Evolutionary conservation across 768 basidiomycete genomes (phyloP).

Genomic region (Suillus discolor): DNA sequence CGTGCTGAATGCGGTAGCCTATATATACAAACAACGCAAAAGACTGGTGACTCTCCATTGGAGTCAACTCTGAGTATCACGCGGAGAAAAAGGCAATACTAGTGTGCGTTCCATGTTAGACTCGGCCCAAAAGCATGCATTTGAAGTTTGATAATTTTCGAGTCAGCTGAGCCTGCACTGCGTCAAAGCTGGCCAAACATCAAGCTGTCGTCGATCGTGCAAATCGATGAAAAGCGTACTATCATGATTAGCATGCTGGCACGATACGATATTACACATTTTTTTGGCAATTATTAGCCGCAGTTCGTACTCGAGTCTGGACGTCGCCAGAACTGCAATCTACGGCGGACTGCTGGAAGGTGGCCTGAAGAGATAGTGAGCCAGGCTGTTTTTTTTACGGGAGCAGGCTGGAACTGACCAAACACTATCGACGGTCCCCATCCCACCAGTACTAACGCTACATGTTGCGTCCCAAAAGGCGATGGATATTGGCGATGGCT

Average conservation of each 20-base stretch:
- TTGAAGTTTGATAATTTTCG: no score
- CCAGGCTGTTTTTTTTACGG: not conserved
- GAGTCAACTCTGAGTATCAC: not conserved
- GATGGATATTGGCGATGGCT: slow-evolving; percentile 40
- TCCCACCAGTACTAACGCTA: slow-evolving; percentile 57
- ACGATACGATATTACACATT: not conserved
- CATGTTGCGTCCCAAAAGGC: slow-evolving; percentile 66
- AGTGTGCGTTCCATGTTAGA: not conserved
- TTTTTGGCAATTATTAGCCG: no score
- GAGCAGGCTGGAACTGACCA: slow-evolving; percentile 36
- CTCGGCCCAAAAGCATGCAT: not conserved
- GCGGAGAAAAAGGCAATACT: not conserved
- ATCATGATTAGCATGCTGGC: not conserved
- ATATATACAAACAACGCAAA: no score
- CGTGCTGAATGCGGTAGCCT: no score
- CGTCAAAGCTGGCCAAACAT: not conserved
- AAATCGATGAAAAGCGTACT: not conserved
- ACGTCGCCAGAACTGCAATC: slow-evolving; percentile 37
- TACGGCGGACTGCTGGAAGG: slow-evolving; percentile 40
- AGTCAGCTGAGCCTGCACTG: not conserved
- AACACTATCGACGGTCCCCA: slow-evolving; percentile 64
- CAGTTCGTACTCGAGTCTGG: not conserved
- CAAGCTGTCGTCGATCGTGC: not conserved
- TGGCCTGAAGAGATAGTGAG: slow-evolving; percentile 33
- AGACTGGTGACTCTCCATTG: no score